Evolutionary conservation across 805 yeast species (phyloP).

Genomic region (Kluyveromyces nonfermentans): DNA sequence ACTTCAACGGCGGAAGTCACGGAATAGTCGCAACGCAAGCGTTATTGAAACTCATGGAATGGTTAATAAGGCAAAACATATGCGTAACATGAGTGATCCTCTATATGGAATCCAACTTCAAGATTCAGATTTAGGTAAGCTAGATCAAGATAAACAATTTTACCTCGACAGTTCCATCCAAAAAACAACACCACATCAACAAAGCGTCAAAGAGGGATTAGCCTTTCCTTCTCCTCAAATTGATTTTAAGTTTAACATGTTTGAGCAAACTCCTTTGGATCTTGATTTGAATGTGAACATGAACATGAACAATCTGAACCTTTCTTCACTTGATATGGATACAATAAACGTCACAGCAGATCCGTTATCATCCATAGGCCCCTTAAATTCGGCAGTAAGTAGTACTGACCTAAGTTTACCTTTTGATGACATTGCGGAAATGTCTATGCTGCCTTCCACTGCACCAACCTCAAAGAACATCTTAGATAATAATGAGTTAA

Average conservation of each 20-base stretch:
- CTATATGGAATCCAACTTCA: background rate
- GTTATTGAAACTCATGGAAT: background rate
- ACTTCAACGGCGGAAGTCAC: background rate
- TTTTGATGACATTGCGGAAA: constrained; percentile 3
- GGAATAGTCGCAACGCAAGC: constrained; percentile 1
- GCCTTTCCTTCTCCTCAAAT: constrained; percentile 8
- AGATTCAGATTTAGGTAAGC: background rate
- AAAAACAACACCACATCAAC: background rate
- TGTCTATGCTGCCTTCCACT: constrained; percentile 1
- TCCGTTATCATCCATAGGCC: background rate
- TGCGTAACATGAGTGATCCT: constrained; percentile 1
- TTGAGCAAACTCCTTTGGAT: constrained; percentile 4
- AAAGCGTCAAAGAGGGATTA: background rate
- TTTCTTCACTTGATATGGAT: constrained; percentile 2
- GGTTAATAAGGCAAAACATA: constrained; percentile 1
- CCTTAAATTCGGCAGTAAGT: background rate
- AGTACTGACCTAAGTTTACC: background rate
- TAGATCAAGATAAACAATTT: background rate
- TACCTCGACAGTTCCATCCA: background rate
- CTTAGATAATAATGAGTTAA: background rate
- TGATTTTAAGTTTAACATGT: constrained; percentile 11
- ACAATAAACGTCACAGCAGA: constrained; percentile 1
- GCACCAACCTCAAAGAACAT: background rate
- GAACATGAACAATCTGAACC: constrained; percentile 2
- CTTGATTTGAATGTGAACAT: constrained; percentile 4